Evolutionary conservation across 164 flowering plant species (phyloP).

Genomic region (Annona cherimola): DNA sequence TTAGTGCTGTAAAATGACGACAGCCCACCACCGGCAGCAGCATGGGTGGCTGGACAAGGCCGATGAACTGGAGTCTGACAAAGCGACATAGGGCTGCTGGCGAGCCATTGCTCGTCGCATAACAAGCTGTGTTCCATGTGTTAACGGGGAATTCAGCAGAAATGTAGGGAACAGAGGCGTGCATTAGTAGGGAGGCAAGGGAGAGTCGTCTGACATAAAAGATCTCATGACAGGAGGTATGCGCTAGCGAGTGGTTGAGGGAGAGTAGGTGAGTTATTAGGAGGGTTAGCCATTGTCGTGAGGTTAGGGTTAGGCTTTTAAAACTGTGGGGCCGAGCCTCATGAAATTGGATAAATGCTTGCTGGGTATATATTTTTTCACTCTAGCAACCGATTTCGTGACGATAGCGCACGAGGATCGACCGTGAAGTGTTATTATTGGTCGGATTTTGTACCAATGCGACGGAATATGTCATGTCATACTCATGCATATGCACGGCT

Average conservation of each 20-base stretch:
- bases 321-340: conserved; percentile 20
- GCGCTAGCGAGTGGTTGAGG: not conserved
- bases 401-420: conserved; percentile 31
- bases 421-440: conserved; percentile 6
- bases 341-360: conserved; percentile 40
- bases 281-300: not conserved
- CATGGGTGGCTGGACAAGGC: not conserved
- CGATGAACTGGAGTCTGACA: not conserved
- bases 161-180: not conserved
- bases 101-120: conserved; percentile 51
- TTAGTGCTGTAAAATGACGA: conserved; percentile 7
- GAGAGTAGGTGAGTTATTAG: not conserved
- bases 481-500: not conserved
- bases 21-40: not conserved
- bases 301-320: not conserved
- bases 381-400: conserved; percentile 33
- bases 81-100: conserved; percentile 11
- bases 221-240: not conserved
- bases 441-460: not conserved
- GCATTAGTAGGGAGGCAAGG: not conserved
- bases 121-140: conserved; percentile 35
- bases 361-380: not conserved
- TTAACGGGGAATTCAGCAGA: not conserved
- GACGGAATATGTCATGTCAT: not conserved
- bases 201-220: conserved; percentile 7